Evolutionary conservation across 257 asterid genomes (phyloP), one percentile per base, ranked within the genome.

Genomic region (Penstemon newberryi): DNA sequence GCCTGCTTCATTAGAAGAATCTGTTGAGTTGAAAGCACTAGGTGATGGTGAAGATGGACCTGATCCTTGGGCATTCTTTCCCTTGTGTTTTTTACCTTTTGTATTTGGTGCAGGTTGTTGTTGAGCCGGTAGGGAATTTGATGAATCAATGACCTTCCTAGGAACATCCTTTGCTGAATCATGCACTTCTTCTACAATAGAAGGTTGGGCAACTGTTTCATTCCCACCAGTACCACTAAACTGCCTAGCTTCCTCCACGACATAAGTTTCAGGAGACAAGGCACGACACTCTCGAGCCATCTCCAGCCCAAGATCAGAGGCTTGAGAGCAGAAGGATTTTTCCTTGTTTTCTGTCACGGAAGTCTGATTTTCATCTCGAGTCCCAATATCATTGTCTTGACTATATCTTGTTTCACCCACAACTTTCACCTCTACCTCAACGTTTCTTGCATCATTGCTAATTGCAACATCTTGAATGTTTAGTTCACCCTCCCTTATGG

Each of bases 31-130:
- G 70, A 84, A 87, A 57, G 70, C 81, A 70, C 80, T 77, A 10
- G 82, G 88, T 49, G 90, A 75, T 57, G 83, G 82, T 25, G 87
- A 87, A 44, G 84, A 58, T 47, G 75, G 72, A 41, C 75, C 83
- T 49, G 91, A 81, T 50, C 82, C 96, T 74, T 84, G 92, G 60
- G 77, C 77, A 80, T 71, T 79, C 80, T 85, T 89, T 73, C 89
- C 98, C 72, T 87, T 93, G 63, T 87, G 92, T 71, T 74, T 88
- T 74, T 93, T 93, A 65, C 86, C 88, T 83, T 90, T 88, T 11
- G 84, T 8, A 72, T 45, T 79, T 50, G 88, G 83, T 71, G 77
- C 66, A 43, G 86, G 47, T 51, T 79, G 80, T 56, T 80, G 85
- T 53, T 81, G 93, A 81, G 80, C 78, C 37, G 77, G 50, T 13